Percentiles rank a stretch among this genome's conserved stretches.
These are phyloP conservation scores for Arabidopsis suecica DNA, from an alignment of 345 rosid species.

Conservation along the genomic window DNA sequence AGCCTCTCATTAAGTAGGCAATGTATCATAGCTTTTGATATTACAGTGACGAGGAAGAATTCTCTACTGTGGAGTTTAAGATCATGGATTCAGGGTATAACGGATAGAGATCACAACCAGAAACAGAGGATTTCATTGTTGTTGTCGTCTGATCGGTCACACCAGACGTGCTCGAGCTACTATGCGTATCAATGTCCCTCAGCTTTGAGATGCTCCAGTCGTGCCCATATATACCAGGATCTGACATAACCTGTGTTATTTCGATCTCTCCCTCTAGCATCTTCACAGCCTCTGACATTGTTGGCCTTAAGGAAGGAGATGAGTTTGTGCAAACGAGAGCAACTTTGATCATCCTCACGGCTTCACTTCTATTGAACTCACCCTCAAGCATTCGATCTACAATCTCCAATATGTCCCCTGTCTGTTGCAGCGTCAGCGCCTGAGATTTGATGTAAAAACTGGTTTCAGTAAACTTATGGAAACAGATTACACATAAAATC, in stretches of 20 bases:
- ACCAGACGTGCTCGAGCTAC: slow-evolving; percentile 28
- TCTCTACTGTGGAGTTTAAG: not conserved
- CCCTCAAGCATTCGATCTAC: slow-evolving; percentile 44
- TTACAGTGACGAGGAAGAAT: not conserved
- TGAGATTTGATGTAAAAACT: slow-evolving; percentile 8
- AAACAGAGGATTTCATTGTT: slow-evolving; percentile 13
- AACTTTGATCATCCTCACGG: slow-evolving; percentile 46
- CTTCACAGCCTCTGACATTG: slow-evolving; percentile 46
- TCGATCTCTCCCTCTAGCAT: slow-evolving; percentile 48
- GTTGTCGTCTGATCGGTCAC: slow-evolving; percentile 20
- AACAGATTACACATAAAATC: not conserved
- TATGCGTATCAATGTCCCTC: slow-evolving; percentile 30
- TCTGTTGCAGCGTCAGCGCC: slow-evolving; percentile 43
- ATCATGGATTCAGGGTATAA: slow-evolving; percentile 17
- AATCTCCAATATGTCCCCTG: slow-evolving; percentile 41
- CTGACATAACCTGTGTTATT: slow-evolving; percentile 39
- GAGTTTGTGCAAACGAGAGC: slow-evolving; percentile 52
- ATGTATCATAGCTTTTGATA: not conserved
- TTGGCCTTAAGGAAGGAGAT: slow-evolving; percentile 50
- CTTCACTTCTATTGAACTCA: slow-evolving; percentile 45
- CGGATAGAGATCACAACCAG: slow-evolving; percentile 30
- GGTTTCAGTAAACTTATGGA: not conserved
- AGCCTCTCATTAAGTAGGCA: not conserved
- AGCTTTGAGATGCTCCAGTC: slow-evolving; percentile 42
- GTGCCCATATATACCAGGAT: slow-evolving; percentile 34